A percentile compares a stretch with the other conserved stretches of the same genome.
Conservation (phyloP, 495 filamentous ascomycete species). For the Penicillium parvum region DNA sequence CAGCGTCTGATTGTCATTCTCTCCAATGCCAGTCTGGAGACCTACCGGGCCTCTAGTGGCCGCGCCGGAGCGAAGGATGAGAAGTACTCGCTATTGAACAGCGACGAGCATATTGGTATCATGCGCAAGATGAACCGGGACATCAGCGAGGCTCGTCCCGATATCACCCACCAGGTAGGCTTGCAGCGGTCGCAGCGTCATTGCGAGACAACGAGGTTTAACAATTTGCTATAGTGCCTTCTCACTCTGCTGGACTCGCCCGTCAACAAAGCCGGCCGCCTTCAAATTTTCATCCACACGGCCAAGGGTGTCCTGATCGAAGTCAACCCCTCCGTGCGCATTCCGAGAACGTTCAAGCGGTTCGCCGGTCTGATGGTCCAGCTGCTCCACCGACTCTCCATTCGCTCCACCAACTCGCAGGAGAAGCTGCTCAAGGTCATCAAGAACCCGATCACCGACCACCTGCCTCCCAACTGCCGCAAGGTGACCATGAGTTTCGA, state of each 20-base stretch:
- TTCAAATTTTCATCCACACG: conserved; percentile 98
- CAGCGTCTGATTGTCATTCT: conserved; percentile 92
- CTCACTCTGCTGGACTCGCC: conserved; percentile 96
- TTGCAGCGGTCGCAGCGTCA: not conserved
- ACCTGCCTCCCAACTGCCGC: conserved; percentile 92
- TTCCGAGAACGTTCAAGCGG: conserved; percentile 96
- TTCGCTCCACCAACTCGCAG: conserved; percentile 90
- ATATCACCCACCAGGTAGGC: conserved; percentile 96
- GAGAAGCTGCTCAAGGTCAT: conserved; percentile 98
- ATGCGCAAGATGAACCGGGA: conserved; percentile 99
- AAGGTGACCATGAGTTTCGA: conserved; percentile 96
- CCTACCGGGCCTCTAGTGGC: conserved; percentile 79
- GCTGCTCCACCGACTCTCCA: conserved; percentile 92
- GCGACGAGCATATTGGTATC: conserved; percentile 96
- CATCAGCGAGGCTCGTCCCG: conserved; percentile 93
- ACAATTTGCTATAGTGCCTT: conserved; percentile 62
- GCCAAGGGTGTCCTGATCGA: conserved; percentile 96
- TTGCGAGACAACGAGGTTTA: not conserved
- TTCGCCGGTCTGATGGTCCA: conserved; percentile 99
- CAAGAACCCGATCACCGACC: conserved; percentile 94
- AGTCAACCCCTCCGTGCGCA: conserved; percentile 93
- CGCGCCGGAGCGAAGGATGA: conserved; percentile 72
- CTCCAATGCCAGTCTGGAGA: conserved; percentile 95
- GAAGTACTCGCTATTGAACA: conserved; percentile 94
- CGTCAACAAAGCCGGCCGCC: conserved; percentile 93